These are phyloP conservation scores for Trametes cingulata DNA, from an alignment of 768 basidiomycete species.

Conservation along the genomic window DNA sequence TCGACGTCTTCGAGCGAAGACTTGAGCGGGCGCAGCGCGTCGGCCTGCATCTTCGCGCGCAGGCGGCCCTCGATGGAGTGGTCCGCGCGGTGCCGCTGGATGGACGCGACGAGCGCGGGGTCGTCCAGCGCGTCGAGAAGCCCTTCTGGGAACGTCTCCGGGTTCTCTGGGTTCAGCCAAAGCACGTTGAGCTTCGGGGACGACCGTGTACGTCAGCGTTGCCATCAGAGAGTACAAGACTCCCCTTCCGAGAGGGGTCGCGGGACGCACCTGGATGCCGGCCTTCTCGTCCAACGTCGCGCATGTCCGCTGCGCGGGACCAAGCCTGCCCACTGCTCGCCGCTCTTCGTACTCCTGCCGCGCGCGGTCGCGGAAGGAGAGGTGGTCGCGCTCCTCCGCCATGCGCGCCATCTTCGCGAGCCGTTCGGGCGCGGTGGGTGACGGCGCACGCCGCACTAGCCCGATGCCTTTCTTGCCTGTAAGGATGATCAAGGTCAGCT, in stretches of 20 bases:
- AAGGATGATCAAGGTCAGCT: neutral
- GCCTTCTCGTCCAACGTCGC: constrained; percentile 71
- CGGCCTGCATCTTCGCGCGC: constrained; percentile 71
- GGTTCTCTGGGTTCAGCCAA: constrained; percentile 70
- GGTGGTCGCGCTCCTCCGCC: constrained; percentile 53
- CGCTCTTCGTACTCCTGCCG: constrained; percentile 75
- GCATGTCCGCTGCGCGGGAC: constrained; percentile 75
- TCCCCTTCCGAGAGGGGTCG: neutral
- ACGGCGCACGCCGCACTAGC: constrained; percentile 62
- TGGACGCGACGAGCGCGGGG: constrained; percentile 29
- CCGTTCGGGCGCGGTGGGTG: constrained; percentile 63
- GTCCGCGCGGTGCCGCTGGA: constrained; percentile 24
- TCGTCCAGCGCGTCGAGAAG: constrained; percentile 61
- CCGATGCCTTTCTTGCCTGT: constrained; percentile 82
- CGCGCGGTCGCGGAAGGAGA: constrained; percentile 68
- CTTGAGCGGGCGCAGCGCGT: constrained; percentile 58
- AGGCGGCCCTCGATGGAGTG: constrained; percentile 50
- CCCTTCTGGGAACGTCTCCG: constrained; percentile 65
- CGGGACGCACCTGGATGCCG: constrained; percentile 57
- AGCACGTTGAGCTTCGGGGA: constrained; percentile 71
- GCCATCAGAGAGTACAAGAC: neutral
- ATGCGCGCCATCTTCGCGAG: constrained; percentile 72
- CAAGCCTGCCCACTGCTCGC: constrained; percentile 69
- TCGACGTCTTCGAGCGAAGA: constrained; percentile 38
- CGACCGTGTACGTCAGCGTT: constrained; percentile 1